Conservation (phyloP, 176 grass and related monocot species). For the Carex parvula region DNA sequence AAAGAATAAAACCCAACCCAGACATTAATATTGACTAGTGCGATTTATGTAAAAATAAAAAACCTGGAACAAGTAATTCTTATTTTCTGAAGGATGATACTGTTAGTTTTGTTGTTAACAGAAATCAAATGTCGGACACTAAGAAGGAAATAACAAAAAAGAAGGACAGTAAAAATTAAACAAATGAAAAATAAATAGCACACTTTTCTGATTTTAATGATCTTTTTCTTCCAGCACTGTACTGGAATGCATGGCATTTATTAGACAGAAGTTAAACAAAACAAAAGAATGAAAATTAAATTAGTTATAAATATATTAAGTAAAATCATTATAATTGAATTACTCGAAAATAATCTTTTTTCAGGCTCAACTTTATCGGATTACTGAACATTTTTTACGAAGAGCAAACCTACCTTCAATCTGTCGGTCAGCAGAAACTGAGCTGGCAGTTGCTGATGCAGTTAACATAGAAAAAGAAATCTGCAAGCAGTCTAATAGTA, state of each 20-base stretch:
- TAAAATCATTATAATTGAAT: slow-evolving; percentile 1
- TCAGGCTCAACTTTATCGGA: slow-evolving; percentile 75
- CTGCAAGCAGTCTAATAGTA: slow-evolving; percentile 67
- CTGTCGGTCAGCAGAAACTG: slow-evolving; percentile 70
- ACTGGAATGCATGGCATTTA: not conserved
- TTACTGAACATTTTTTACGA: slow-evolving; percentile 84
- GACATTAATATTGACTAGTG: not conserved
- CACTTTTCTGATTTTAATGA: not conserved
- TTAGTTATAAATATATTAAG: not conserved
- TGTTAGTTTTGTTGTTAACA: not conserved
- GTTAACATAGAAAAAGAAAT: slow-evolving; percentile 86
- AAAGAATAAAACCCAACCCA: not conserved
- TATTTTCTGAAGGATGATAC: not conserved
- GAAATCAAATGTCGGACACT: not conserved
- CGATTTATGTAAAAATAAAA: not conserved
- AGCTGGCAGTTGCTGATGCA: slow-evolving; percentile 95
- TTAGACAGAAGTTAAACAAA: not conserved
- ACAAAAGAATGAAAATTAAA: not conserved
- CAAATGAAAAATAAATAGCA: not conserved
- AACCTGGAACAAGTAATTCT: not conserved
- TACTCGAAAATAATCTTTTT: not conserved
- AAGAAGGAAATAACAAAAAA: not conserved
- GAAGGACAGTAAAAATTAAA: not conserved
- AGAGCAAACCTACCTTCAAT: slow-evolving; percentile 65
- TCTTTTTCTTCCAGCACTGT: not conserved